These are phyloP conservation scores for Basipetospora chlamydospora DNA, from an alignment of 2,329 filamentous ascomycete species.

Conservation along the genomic window DNA sequence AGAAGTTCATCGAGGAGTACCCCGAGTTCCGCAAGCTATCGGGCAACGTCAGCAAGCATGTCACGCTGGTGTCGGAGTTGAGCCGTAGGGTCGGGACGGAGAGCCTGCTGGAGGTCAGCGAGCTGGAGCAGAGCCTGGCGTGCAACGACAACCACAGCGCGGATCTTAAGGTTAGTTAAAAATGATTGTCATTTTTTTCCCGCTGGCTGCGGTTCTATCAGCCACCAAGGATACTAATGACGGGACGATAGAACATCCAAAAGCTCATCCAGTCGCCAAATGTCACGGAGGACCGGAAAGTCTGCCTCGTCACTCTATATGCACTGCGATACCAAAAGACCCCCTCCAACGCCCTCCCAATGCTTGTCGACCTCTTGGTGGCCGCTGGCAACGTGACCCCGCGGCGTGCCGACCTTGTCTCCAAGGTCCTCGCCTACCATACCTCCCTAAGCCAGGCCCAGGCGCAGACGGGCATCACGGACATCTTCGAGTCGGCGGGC, in stretches of 20 bases:
- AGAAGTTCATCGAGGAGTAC: conserved; percentile 97
- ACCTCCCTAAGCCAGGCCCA: conserved; percentile 70
- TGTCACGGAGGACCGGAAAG: conserved; percentile 69
- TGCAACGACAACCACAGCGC: conserved; percentile 90
- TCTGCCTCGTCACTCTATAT: conserved; percentile 86
- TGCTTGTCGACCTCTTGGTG: conserved; percentile 73
- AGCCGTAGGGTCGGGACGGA: conserved; percentile 78
- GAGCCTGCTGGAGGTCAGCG: conserved; percentile 85
- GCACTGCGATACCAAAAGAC: conserved; percentile 83
- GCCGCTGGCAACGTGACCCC: conserved; percentile 70
- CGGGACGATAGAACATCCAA: conserved; percentile 57
- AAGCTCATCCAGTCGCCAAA: conserved; percentile 66
- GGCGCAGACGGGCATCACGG: conserved; percentile 65
- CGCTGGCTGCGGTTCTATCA: background rate
- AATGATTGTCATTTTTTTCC: background rate
- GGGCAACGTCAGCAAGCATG: conserved; percentile 96
- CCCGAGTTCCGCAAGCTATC: conserved; percentile 95
- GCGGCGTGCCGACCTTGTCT: conserved; percentile 63
- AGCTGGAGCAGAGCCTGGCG: conserved; percentile 89
- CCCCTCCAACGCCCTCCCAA: conserved; percentile 65
- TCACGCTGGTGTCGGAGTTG: conserved; percentile 86
- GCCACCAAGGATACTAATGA: background rate
- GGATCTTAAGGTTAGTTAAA: conserved; percentile 62
- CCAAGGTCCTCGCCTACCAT: conserved; percentile 73
- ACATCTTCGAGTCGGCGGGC: conserved; percentile 81